These are phyloP conservation scores for Mycena kentingensis DNA, from an alignment of 768 basidiomycete genomes.

Conservation along the genomic window DNA sequence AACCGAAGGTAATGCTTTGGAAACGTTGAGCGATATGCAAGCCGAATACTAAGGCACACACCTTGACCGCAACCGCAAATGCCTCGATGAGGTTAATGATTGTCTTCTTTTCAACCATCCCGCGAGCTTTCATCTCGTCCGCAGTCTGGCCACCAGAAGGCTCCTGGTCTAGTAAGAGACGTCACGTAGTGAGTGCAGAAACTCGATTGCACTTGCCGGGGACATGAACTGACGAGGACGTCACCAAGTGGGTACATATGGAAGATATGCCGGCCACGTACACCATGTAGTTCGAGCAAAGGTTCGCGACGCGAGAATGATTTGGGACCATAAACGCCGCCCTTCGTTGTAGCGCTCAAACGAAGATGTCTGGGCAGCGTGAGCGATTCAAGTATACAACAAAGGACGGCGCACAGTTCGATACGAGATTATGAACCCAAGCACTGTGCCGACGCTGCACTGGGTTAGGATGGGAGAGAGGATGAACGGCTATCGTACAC, in stretches of 20 bases:
- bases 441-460: slow-evolving; percentile 57
- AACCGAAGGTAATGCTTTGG: too few relatives aligned
- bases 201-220: slow-evolving; percentile 42
- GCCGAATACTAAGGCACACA: too few relatives aligned
- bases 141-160: slow-evolving; percentile 8
- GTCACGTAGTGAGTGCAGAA: slow-evolving; percentile 31
- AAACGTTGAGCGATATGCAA: too few relatives aligned
- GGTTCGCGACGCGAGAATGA: slow-evolving; percentile 58
- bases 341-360: slow-evolving; percentile 82
- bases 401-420: too few relatives aligned
- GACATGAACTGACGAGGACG: too few relatives aligned
- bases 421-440: slow-evolving; percentile 76
- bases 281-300: slow-evolving; percentile 67
- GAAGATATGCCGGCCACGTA: too few relatives aligned
- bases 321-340: slow-evolving; percentile 66
- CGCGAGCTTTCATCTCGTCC: slow-evolving; percentile 44
- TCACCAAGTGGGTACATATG: too few relatives aligned
- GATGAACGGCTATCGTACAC: slow-evolving; percentile 48
- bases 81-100: slow-evolving; percentile 68
- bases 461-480: neutral
- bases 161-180: slow-evolving; percentile 15
- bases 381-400: too few relatives aligned
- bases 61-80: slow-evolving; percentile 66
- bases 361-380: slow-evolving; percentile 67
- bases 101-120: slow-evolving; percentile 68